phyloP scores from a whole-genome alignment of 352 stramenopile species.

The Phytopythium helicoides region DNA sequence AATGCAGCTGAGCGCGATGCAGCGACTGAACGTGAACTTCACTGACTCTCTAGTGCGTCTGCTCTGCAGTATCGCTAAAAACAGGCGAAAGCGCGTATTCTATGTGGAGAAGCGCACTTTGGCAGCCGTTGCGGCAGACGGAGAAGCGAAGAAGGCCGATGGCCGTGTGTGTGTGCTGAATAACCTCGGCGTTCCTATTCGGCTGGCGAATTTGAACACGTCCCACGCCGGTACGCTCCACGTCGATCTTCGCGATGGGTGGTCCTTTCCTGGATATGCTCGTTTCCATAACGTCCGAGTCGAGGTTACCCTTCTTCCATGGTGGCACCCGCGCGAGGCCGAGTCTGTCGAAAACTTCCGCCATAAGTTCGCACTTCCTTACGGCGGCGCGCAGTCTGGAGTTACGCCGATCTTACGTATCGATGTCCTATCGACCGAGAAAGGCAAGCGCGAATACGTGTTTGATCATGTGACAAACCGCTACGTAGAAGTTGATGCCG shows the following conservation, averaged over 20 bases:
- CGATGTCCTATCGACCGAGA: constrained; percentile 65
- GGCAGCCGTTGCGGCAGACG: constrained; percentile 71
- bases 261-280: constrained; percentile 78
- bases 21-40: constrained; percentile 86
- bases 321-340: constrained; percentile 81
- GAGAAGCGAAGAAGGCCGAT: constrained; percentile 81
- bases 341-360: constrained; percentile 68
- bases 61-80: constrained; percentile 77
- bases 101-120: constrained; percentile 75
- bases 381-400: constrained; percentile 81
- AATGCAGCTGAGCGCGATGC: constrained; percentile 77
- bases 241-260: constrained; percentile 83
- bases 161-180: constrained; percentile 87
- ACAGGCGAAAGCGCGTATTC: constrained; percentile 68
- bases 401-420: constrained; percentile 85
- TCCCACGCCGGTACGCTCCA: constrained; percentile 76
- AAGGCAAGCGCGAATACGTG: constrained; percentile 79
- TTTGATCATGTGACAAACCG: constrained; percentile 83
- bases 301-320: constrained; percentile 80
- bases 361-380: constrained; percentile 80
- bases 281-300: constrained; percentile 86
- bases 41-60: constrained; percentile 82
- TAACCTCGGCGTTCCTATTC: constrained; percentile 85
- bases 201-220: constrained; percentile 86
- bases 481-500: constrained; percentile 83